A percentile compares a stretch with the other conserved stretches of the same genome.
Evolutionary conservation across 495 filamentous ascomycete genomes (phyloP).

Genomic region (Pseudoneurospora amorphoporcata): DNA sequence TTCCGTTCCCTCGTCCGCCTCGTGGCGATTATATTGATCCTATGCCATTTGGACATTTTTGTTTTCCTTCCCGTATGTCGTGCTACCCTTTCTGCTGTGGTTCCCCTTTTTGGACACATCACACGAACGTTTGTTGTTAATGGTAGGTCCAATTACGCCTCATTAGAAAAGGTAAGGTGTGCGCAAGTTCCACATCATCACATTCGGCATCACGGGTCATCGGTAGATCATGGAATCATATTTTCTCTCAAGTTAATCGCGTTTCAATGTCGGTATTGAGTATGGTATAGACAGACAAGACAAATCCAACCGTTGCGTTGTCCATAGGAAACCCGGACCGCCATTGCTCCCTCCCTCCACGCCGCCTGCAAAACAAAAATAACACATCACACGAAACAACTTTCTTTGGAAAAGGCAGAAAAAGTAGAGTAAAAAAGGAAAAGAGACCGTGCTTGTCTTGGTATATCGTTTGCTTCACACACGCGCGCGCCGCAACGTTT

Average conservation of each 20-base stretch:
- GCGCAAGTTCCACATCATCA: neutral
- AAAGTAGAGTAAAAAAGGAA: constrained; percentile 1
- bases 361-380: neutral
- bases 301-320: neutral
- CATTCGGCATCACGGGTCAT: neutral
- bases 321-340: neutral
- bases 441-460: constrained; percentile 3
- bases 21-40: neutral
- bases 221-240: neutral
- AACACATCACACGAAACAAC: neutral
- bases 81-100: neutral
- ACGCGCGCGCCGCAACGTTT: neutral
- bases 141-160: neutral
- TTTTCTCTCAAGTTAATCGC: constrained; percentile 1
- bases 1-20: neutral
- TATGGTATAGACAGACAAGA: neutral
- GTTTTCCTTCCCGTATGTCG: neutral
- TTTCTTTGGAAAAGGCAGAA: neutral
- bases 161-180: too few relatives aligned
- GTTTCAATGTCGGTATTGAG: neutral
- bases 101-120: neutral
- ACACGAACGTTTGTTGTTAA: neutral
- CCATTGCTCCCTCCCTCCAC: neutral
- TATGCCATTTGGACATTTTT: neutral
- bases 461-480: constrained; percentile 2